Evolutionary conservation across 306 rosid species (phyloP).

Genomic region (Macrotyloma uniflorum): DNA sequence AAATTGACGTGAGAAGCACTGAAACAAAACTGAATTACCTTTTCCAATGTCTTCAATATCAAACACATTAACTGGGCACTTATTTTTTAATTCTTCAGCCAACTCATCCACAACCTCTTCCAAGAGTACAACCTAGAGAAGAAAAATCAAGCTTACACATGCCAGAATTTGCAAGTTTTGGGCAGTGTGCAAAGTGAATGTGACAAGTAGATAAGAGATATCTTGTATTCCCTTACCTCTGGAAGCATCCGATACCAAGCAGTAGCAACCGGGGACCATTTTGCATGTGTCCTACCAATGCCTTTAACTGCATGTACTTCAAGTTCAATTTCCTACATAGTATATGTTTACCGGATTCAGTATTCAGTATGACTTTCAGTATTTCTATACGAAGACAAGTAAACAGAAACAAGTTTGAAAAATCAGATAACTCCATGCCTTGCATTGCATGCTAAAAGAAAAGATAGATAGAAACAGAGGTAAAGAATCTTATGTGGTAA

Average conservation of each 20-base stretch:
- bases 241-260: constrained; percentile 99
- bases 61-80: constrained; percentile 78
- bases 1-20: background rate
- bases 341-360: background rate
- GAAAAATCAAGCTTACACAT: background rate
- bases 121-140: constrained; percentile 63
- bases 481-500: background rate
- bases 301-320: constrained; percentile 99
- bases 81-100: constrained; percentile 71
- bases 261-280: constrained; percentile 97
- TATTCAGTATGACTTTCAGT: background rate
- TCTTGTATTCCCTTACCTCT: constrained; percentile 58
- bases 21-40: constrained; percentile 50
- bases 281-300: constrained; percentile 89
- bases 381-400: constrained; percentile 8
- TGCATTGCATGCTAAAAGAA: background rate
- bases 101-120: constrained; percentile 63
- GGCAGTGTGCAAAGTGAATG: background rate
- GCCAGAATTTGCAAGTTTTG: constrained; percentile 16
- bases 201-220: constrained; percentile 10
- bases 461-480: background rate
- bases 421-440: background rate
- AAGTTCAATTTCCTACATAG: constrained; percentile 84
- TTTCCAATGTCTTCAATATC: constrained; percentile 92
- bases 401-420: constrained; percentile 21